A percentile compares a stretch with the other conserved stretches of the same genome.
Conservation (phyloP, 768 basidiomycete genomes). For the Tricholomella constricta region DNA sequence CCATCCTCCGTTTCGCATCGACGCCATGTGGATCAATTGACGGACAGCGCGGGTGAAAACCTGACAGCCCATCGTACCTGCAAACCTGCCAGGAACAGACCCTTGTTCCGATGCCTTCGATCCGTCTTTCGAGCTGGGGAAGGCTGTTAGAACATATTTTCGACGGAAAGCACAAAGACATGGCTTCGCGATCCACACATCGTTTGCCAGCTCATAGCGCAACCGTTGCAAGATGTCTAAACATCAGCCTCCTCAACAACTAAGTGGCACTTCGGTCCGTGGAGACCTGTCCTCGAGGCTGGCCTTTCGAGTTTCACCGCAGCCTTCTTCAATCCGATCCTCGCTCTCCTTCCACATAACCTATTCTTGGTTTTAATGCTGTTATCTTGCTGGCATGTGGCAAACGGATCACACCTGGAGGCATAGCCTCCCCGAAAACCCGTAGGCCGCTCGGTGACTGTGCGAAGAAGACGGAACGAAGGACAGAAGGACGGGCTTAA, state of each 20-base stretch:
- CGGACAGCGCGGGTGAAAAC: neutral
- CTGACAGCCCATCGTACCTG: conserved; percentile 7
- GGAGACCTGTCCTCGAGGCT: neutral
- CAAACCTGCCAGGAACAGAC: neutral
- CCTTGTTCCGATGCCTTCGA: too few relatives aligned
- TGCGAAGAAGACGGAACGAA: conserved; percentile 12
- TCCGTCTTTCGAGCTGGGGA: conserved; percentile 3
- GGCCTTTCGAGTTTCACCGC: neutral
- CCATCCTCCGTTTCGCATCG: neutral
- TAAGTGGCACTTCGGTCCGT: neutral
- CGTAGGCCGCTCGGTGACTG: neutral
- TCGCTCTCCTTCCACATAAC: too few relatives aligned
- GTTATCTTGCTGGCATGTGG: neutral
- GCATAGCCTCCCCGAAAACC: neutral
- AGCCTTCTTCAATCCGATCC: too few relatives aligned
- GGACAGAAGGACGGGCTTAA: too few relatives aligned
- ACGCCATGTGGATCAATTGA: neutral
- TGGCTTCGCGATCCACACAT: conserved; percentile 1
- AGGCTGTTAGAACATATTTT: neutral
- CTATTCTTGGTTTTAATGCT: neutral
- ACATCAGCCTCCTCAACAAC: neutral
- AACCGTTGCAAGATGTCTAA: neutral
- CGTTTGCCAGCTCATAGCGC: neutral
- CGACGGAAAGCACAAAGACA: neutral
- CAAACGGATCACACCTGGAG: conserved; percentile 10